Percentiles rank a stretch among this genome's conserved stretches.
phyloP scores from a whole-genome alignment of 1,284 basidiomycete genomes.

The Xerocomus minutiporus region DNA sequence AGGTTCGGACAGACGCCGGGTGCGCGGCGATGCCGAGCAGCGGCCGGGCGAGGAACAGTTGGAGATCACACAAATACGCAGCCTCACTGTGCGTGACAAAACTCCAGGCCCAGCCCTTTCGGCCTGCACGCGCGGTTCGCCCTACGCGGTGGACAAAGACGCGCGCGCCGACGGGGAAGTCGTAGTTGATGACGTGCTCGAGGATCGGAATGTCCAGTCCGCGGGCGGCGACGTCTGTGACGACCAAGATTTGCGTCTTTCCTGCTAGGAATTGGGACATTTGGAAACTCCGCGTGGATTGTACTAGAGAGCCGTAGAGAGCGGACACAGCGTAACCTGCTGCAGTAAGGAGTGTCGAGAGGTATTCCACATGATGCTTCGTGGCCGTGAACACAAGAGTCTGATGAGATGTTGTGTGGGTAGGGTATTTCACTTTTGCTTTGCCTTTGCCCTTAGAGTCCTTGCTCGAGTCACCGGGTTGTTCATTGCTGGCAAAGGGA shows the following conservation, averaged over 20 bases:
- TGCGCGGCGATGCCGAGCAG: slow-evolving; percentile 47
- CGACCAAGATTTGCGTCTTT: slow-evolving; percentile 81
- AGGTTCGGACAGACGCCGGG: slow-evolving; percentile 31
- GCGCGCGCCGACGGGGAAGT: slow-evolving; percentile 90
- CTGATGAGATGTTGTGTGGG: slow-evolving; percentile 71
- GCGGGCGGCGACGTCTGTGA: slow-evolving; percentile 96
- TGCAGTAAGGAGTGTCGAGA: slow-evolving; percentile 72
- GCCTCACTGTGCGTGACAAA: slow-evolving; percentile 85
- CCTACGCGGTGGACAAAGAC: slow-evolving; percentile 98
- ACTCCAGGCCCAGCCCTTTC: slow-evolving; percentile 95
- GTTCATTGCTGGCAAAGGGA: slow-evolving; percentile 47
- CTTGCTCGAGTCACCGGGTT: slow-evolving; percentile 28
- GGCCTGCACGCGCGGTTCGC: slow-evolving; percentile 91
- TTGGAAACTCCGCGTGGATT: slow-evolving; percentile 85
- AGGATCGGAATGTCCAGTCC: slow-evolving; percentile 94
- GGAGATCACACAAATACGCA: slow-evolving; percentile 89
- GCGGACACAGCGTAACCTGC: slow-evolving; percentile 94
- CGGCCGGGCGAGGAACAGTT: slow-evolving; percentile 89
- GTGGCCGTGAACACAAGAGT: slow-evolving; percentile 96
- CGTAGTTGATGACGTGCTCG: slow-evolving; percentile 96
- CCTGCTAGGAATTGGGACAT: slow-evolving; percentile 91
- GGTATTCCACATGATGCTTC: slow-evolving; percentile 99
- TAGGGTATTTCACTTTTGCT: slow-evolving; percentile 40
- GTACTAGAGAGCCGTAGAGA: slow-evolving; percentile 96
- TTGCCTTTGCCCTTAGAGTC: slow-evolving; percentile 49